Percentiles rank a stretch among this genome's conserved stretches.
Conservation (phyloP, 768 basidiomycete species). For the Lactarius pseudohatsudake region DNA sequence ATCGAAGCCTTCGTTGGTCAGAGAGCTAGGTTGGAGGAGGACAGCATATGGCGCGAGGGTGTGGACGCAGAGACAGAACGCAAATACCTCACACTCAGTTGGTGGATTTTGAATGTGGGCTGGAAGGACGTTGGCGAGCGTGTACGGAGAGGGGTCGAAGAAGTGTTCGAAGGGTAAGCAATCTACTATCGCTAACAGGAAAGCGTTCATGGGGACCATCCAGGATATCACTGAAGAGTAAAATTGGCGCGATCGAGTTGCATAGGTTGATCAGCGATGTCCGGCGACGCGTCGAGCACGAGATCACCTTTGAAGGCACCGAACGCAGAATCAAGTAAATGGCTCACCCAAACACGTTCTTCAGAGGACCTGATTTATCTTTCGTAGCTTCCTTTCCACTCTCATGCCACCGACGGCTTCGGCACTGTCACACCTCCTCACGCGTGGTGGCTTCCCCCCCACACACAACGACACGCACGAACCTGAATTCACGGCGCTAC, state of each 20-base stretch:
- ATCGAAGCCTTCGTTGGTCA: slow-evolving; percentile 35
- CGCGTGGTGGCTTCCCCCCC: slow-evolving; percentile 56
- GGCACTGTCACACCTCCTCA: slow-evolving; percentile 65
- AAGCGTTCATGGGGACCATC: not conserved
- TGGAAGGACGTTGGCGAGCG: slow-evolving; percentile 83
- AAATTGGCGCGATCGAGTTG: slow-evolving; percentile 68
- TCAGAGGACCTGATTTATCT: slow-evolving; percentile 11
- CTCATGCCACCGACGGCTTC: slow-evolving; percentile 75
- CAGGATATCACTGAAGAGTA: slow-evolving; percentile 83
- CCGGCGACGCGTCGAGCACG: slow-evolving; percentile 72
- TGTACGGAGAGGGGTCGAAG: slow-evolving; percentile 72
- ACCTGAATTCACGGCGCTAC: slow-evolving; percentile 57
- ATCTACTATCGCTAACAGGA: not conserved
- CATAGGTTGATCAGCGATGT: slow-evolving; percentile 70
- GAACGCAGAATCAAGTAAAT: slow-evolving; percentile 57
- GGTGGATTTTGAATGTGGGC: slow-evolving; percentile 92
- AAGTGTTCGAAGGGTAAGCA: slow-evolving; percentile 79
- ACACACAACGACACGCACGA: slow-evolving; percentile 40
- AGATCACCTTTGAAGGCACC: slow-evolving; percentile 58
- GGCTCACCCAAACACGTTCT: slow-evolving; percentile 8
- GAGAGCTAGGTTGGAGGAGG: slow-evolving; percentile 30
- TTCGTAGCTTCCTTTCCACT: slow-evolving; percentile 63
- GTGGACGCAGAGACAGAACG: slow-evolving; percentile 69
- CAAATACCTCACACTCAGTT: slow-evolving; percentile 81
- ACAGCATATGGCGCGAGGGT: slow-evolving; percentile 32